These are phyloP conservation scores for Claviceps cyperi DNA, from an alignment of 2,329 filamentous ascomycete species.

Conservation along the genomic window DNA sequence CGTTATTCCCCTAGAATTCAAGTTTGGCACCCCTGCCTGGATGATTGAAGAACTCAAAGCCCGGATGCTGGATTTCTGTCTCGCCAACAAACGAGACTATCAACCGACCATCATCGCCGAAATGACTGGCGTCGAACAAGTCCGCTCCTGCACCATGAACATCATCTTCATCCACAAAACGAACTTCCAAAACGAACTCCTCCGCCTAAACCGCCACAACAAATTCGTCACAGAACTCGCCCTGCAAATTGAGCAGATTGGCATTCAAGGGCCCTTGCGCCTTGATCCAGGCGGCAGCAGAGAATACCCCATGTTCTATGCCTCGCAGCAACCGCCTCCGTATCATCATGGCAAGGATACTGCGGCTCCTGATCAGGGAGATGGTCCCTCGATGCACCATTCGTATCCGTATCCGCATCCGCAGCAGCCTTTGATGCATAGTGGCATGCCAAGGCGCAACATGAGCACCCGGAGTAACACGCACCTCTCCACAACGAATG, in stretches of 20 bases:
- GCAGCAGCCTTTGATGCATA: slow-evolving; percentile 5
- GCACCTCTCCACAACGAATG: slow-evolving; percentile 14
- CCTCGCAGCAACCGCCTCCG: slow-evolving; percentile 20
- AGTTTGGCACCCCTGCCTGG: slow-evolving; percentile 72
- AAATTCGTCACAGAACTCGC: slow-evolving; percentile 89
- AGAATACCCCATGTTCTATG: slow-evolving; percentile 49
- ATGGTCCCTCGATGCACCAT: no score
- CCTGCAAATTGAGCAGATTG: slow-evolving; percentile 67
- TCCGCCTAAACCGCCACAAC: slow-evolving; percentile 81
- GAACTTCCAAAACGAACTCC: slow-evolving; percentile 87
- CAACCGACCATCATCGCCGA: slow-evolving; percentile 78
- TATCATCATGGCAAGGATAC: background rate
- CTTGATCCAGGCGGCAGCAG: slow-evolving; percentile 52
- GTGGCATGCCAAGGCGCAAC: slow-evolving; percentile 6
- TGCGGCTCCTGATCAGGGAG: no score
- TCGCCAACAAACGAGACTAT: slow-evolving; percentile 77
- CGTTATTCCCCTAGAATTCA: slow-evolving; percentile 68
- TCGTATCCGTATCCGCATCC: background rate
- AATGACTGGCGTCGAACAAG: slow-evolving; percentile 63
- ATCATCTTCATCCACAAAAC: slow-evolving; percentile 96
- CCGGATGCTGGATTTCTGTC: slow-evolving; percentile 70
- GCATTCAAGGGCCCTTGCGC: slow-evolving; percentile 62
- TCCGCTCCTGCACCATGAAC: slow-evolving; percentile 76
- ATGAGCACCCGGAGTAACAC: slow-evolving; percentile 6
- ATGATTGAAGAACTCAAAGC: slow-evolving; percentile 72